phyloP scores from a whole-genome alignment of 306 rosid species.

The Canavalia gladiata region DNA sequence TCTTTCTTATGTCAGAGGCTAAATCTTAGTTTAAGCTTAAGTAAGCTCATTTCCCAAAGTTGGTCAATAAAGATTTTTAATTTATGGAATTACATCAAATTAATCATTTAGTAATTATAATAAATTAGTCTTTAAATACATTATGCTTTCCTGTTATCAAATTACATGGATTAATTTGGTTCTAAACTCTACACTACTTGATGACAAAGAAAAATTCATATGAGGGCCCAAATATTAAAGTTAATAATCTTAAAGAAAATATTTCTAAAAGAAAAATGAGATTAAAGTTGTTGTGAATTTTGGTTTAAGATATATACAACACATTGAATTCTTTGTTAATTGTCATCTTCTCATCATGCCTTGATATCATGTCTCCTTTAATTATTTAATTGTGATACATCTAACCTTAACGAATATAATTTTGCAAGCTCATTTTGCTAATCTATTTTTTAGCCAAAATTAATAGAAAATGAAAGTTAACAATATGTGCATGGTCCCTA shows the following conservation, averaged over 20 bases:
- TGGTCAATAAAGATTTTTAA: not conserved
- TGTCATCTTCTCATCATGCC: not conserved
- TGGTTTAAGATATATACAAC: not conserved
- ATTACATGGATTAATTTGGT: not conserved
- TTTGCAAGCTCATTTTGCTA: constrained; percentile 36
- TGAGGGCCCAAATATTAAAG: too few relatives aligned
- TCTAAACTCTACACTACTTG: too few relatives aligned
- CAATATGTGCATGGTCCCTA: constrained; percentile 31
- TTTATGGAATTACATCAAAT: too few relatives aligned
- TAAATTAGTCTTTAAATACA: not conserved
- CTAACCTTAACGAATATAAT: constrained; percentile 33
- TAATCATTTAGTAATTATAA: too few relatives aligned
- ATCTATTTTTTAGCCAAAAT: constrained; percentile 37
- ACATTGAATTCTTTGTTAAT: not conserved
- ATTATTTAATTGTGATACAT: constrained; percentile 23
- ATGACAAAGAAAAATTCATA: too few relatives aligned
- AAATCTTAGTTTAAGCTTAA: not conserved
- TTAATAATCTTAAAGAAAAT: too few relatives aligned
- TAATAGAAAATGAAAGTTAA: constrained; percentile 27
- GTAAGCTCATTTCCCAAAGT: not conserved
- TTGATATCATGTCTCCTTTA: not conserved
- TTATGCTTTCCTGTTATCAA: not conserved
- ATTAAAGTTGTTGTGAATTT: not conserved
- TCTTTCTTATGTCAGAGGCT: not conserved
- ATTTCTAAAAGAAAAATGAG: not conserved